Base-by-base conservation (phyloP, 108 stramenopile genomes). In the Cylindrotheca fusiformis region DNA sequence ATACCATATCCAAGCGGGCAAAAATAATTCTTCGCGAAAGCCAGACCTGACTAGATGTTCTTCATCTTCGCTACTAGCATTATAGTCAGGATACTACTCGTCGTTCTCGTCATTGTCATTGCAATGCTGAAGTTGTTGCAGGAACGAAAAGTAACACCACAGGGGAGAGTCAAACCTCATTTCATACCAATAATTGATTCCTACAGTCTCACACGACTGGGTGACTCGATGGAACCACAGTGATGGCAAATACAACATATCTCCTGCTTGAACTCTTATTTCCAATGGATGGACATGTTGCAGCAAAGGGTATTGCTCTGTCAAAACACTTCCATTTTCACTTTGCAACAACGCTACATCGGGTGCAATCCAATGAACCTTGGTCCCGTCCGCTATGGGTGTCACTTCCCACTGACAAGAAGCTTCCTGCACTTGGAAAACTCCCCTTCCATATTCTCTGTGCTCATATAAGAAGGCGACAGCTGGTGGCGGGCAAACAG, bases 101-200 rank as follows among this genome's bases (percentile, higher is more conserved):
- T 14, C 14, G 10, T 6, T 6, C 10, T 41, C 36, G 10, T 41
- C 36, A 6, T 10, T 14, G 10, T 41, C 36, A 10, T 41, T 41
- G 36, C 6, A 10, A 41, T 41, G 36, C 48, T 31, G 62, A 2
- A 57, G 48, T 58, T 78, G 58, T 65, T 86, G 82, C 18, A 87
- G 59, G 21, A 92, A 80, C 49, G 86, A 71, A 74, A 85, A 92
- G 48, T 83, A 85, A 59, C 83, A 87, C 87, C 87, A 92, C 24
- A 75, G 51, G 0, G 82, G 77, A 22, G 74, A 70, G 52, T 95
- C 90, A 77, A 96, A 98, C n/a, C 75, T 68, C 94, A 96, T 95
- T 60, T 98, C 96, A 67, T 87, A 96, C 97, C 97, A 98, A 23
- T 84, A 98, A 57, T 98, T 98, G 20, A 97, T 83, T 3, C 86